These are phyloP conservation scores for Venturia aucupariae DNA, from an alignment of 2,329 filamentous ascomycete genomes.

Conservation along the genomic window DNA sequence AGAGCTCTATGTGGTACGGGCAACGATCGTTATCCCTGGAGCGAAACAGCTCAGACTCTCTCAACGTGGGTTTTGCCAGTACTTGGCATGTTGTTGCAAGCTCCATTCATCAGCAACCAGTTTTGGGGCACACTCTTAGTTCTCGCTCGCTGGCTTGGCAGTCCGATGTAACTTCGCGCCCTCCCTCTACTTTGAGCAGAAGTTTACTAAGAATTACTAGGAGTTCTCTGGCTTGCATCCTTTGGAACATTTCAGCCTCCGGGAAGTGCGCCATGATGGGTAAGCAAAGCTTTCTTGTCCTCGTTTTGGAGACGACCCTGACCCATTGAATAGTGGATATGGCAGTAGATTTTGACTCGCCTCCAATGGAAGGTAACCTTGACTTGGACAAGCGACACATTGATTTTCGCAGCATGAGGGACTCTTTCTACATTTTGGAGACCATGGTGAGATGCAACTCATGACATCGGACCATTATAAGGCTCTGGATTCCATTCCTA, in stretches of 20 bases:
- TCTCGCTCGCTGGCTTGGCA: conserved; percentile 22
- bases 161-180: conserved; percentile 22
- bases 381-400: background rate
- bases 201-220: background rate
- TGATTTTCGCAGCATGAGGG: conserved; percentile 14
- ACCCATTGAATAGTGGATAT: conserved; percentile 14
- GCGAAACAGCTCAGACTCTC: conserved; percentile 19
- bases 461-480: background rate
- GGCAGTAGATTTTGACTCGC: conserved; percentile 6
- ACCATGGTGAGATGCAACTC: conserved; percentile 8
- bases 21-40: conserved; percentile 19
- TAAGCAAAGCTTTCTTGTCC: background rate
- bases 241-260: conserved; percentile 27
- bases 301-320: background rate
- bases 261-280: conserved; percentile 22
- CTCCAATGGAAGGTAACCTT: background rate
- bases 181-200: background rate
- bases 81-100: conserved; percentile 20
- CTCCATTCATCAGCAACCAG: conserved; percentile 21
- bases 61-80: conserved; percentile 22
- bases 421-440: conserved; percentile 15
- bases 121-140: conserved; percentile 18
- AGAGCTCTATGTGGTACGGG: conserved; percentile 17
- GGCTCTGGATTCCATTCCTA: background rate
- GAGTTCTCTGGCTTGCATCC: conserved; percentile 21